phyloP scores from a whole-genome alignment of 345 rosid genomes.

The Hypericum perforatum region DNA sequence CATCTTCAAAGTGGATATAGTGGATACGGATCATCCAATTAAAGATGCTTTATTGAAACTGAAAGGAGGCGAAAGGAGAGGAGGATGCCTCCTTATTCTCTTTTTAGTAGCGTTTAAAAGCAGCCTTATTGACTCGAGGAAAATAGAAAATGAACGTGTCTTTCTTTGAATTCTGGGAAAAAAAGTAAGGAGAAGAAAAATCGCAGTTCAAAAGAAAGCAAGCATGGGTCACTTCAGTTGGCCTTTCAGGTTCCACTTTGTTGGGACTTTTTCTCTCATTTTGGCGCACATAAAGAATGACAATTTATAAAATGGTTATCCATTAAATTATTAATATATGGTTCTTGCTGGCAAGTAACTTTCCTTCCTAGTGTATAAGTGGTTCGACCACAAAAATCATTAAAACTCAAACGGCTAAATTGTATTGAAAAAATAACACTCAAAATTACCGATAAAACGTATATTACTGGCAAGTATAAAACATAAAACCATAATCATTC shows the following conservation, averaged over 20 bases:
- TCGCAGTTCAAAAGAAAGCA: background rate
- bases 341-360: no score
- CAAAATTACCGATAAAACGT: no score
- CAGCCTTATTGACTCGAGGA: conserved; percentile 22
- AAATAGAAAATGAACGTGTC: background rate
- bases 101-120: background rate
- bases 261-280: conserved; percentile 17
- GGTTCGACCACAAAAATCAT: no score
- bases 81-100: no score
- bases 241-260: conserved; percentile 14
- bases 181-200: conserved; percentile 13
- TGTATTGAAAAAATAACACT: no score
- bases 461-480: no score
- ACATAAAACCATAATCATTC: no score
- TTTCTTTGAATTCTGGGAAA: conserved; percentile 4
- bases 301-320: no score
- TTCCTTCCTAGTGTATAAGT: no score
- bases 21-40: conserved; percentile 33
- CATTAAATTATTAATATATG: no score
- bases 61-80: no score
- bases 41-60: conserved; percentile 28
- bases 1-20: conserved; percentile 29
- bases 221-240: conserved; percentile 11
- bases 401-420: no score
- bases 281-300: background rate